Evolutionary conservation across 495 filamentous ascomycete genomes (phyloP).

Genomic region (Astrothelium subdiscretum): DNA sequence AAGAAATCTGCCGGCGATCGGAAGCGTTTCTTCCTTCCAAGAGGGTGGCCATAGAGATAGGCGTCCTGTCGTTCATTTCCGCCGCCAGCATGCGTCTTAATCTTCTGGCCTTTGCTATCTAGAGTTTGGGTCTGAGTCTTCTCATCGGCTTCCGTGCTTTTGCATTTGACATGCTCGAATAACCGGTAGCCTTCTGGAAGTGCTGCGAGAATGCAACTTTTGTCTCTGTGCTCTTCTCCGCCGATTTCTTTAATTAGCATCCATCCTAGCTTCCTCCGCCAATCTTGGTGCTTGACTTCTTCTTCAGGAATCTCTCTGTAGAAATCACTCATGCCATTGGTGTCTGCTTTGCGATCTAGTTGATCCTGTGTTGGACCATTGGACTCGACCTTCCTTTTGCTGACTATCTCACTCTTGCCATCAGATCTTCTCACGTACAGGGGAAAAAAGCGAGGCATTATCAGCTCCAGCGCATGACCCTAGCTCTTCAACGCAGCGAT

Average conservation of each 20-base stretch:
- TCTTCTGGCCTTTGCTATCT: slow-evolving; percentile 7
- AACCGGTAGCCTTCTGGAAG: slow-evolving; percentile 48
- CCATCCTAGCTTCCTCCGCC: slow-evolving; percentile 43
- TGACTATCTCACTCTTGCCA: slow-evolving; percentile 24
- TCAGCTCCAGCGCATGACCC: neutral
- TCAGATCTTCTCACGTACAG: slow-evolving; percentile 31
- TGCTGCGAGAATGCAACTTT: slow-evolving; percentile 37
- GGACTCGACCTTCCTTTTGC: slow-evolving; percentile 25
- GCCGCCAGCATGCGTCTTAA: slow-evolving; percentile 29
- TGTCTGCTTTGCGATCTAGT: slow-evolving; percentile 34
- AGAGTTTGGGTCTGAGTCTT: slow-evolving; percentile 16
- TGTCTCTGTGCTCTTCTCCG: slow-evolving; percentile 30
- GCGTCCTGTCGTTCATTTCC: slow-evolving; percentile 41
- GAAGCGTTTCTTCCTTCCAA: slow-evolving; percentile 46
- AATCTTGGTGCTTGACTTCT: slow-evolving; percentile 38
- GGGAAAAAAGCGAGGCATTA: slow-evolving; percentile 27
- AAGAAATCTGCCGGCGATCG: slow-evolving; percentile 50
- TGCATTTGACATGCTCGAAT: slow-evolving; percentile 44
- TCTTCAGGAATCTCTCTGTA: slow-evolving; percentile 31
- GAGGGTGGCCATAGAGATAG: slow-evolving; percentile 52
- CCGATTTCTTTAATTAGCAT: slow-evolving; percentile 38
- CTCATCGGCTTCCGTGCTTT: slow-evolving; percentile 25
- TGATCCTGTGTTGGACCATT: slow-evolving; percentile 37
- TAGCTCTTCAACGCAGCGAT: neutral
- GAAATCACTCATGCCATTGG: slow-evolving; percentile 37